Evolutionary conservation across 2,329 filamentous ascomycete species (phyloP).

Genomic region (Talaromyces funiculosus): DNA sequence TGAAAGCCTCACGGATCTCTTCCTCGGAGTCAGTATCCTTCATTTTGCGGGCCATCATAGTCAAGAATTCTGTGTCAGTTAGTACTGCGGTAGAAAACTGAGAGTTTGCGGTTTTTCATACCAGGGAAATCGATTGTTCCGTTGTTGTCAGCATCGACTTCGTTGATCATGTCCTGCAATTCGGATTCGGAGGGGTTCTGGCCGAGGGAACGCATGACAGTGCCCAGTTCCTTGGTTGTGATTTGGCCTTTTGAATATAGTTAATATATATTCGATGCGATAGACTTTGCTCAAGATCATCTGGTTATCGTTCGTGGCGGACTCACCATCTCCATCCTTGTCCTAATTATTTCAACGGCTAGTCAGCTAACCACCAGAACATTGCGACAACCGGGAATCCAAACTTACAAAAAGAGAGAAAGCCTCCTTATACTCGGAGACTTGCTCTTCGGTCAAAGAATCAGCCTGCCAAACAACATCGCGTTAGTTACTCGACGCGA

Average conservation of each 20-base stretch:
- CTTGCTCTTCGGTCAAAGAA: constrained; percentile 98
- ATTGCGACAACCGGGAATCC: background rate
- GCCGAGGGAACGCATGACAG: constrained; percentile 83
- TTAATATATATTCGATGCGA: background rate
- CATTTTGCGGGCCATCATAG: constrained; percentile 94
- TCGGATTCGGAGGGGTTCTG: constrained; percentile 88
- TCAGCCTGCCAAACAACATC: constrained; percentile 63
- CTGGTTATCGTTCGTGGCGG: constrained; percentile 8
- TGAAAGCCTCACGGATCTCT: constrained; percentile 85
- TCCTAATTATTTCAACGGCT: constrained; percentile 50
- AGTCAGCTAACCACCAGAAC: constrained; percentile 1
- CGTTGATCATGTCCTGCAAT: constrained; percentile 90
- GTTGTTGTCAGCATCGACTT: constrained; percentile 88
- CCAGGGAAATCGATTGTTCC: constrained; percentile 88
- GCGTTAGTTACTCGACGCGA: constrained; percentile 22
- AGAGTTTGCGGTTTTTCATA: constrained; percentile 39
- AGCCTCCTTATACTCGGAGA: constrained; percentile 99
- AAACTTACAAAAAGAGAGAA: constrained; percentile 97
- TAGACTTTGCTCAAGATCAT: background rate
- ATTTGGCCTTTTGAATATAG: constrained; percentile 62
- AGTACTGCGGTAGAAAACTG: constrained; percentile 1
- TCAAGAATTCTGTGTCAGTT: constrained; percentile 65
- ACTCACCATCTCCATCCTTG: constrained; percentile 87
- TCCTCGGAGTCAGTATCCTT: constrained; percentile 89
- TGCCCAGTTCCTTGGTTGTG: constrained; percentile 84